Conservation (phyloP, 495 filamentous ascomycete genomes). For the Trichoderma erinaceum region DNA sequence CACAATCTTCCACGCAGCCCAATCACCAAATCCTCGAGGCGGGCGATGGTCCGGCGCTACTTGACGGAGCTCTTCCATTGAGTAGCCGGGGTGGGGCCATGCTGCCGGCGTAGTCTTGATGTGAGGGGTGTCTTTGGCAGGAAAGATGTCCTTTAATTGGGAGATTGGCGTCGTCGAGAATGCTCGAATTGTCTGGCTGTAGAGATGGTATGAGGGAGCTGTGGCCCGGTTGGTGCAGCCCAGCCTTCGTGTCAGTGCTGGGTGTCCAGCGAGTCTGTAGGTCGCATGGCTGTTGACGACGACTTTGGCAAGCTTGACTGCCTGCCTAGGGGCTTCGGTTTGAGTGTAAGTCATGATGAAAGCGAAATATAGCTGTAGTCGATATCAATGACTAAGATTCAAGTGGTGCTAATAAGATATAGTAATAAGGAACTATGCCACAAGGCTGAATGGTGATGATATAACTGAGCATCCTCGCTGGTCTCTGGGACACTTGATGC, state of each 20-base stretch:
- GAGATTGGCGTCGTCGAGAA: slow-evolving; percentile 39
- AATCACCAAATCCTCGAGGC: slow-evolving; percentile 35
- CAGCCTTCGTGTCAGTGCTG: neutral
- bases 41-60: slow-evolving; percentile 36
- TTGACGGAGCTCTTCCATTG: slow-evolving; percentile 40
- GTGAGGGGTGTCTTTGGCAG: slow-evolving; percentile 37
- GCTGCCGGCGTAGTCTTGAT: slow-evolving; percentile 50
- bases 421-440: neutral
- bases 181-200: slow-evolving; percentile 18
- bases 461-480: neutral
- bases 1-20: slow-evolving; percentile 42
- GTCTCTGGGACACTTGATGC: neutral
- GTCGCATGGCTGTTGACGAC: neutral
- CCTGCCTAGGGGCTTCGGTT: slow-evolving; percentile 13
- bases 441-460: slow-evolving; percentile 2
- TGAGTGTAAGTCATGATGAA: slow-evolving; percentile 12
- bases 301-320: slow-evolving; percentile 4
- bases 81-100: slow-evolving; percentile 64
- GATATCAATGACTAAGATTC: neutral
- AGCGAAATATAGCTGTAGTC: neutral
- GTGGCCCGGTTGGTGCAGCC: slow-evolving; percentile 12
- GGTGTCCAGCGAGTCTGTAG: neutral
- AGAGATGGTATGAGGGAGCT: neutral
- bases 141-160: slow-evolving; percentile 42
- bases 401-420: neutral